phyloP scores from a whole-genome alignment of 495 filamentous ascomycete genomes.

The Niebla homalea region DNA sequence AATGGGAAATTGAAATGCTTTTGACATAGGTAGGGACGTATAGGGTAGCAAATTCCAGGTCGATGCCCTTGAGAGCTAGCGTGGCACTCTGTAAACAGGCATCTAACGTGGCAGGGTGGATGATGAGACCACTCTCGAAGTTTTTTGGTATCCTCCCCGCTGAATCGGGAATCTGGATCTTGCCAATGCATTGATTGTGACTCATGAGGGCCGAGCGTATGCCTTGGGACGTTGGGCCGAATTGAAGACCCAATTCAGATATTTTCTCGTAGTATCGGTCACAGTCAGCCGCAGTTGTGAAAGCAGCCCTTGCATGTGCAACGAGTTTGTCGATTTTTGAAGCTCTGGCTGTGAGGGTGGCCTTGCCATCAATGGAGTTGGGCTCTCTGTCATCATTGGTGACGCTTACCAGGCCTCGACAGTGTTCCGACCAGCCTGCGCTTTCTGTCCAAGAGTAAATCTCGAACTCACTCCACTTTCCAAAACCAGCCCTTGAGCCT shows the following conservation, averaged over 20 bases:
- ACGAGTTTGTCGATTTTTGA: too few species aligned
- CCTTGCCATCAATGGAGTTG: too few species aligned
- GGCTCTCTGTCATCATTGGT: not conserved
- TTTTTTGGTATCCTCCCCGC: constrained; percentile 27
- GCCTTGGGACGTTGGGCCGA: constrained; percentile 22
- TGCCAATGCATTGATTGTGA: constrained; percentile 5
- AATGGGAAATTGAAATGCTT: too few species aligned
- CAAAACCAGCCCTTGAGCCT: constrained; percentile 25
- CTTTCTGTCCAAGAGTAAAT: constrained; percentile 24
- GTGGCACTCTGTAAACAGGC: constrained; percentile 18
- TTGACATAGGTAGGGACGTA: too few species aligned
- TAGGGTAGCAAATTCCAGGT: too few species aligned
- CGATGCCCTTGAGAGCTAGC: too few species aligned
- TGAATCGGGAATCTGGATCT: constrained; percentile 24
- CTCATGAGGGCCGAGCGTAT: not conserved
- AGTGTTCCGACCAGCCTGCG: constrained; percentile 26
- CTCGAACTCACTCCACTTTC: constrained; percentile 29
- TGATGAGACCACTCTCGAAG: constrained; percentile 30
- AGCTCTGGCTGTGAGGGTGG: too few species aligned
- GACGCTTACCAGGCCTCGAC: constrained; percentile 19
- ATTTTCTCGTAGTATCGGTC: constrained; percentile 22
- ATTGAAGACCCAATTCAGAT: constrained; percentile 17
- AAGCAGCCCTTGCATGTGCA: not conserved
- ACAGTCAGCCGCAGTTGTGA: not conserved
- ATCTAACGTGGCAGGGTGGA: constrained; percentile 39